Conservation (phyloP, 768 basidiomycete species). For the Lentinula aciculospora region DNA sequence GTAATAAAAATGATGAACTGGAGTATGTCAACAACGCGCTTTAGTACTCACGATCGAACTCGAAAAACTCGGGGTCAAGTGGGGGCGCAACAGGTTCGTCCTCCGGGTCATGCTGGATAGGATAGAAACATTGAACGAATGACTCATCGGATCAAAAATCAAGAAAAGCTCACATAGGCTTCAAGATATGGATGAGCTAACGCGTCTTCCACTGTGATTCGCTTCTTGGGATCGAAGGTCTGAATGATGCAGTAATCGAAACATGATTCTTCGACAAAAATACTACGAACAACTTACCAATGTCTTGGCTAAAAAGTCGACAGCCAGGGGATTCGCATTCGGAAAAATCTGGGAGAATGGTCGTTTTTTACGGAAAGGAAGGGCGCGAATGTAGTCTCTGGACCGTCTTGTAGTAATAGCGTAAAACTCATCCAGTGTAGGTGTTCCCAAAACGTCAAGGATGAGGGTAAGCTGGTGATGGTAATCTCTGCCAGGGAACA, state of each 20-base stretch:
- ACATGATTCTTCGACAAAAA: neutral
- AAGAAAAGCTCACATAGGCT: slow-evolving; percentile 66
- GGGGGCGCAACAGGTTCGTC: slow-evolving; percentile 96
- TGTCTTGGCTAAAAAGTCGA: slow-evolving; percentile 73
- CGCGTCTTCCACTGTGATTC: slow-evolving; percentile 90
- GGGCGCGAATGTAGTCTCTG: slow-evolving; percentile 89
- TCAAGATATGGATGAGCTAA: slow-evolving; percentile 91
- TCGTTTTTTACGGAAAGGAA: slow-evolving; percentile 87
- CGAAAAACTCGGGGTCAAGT: slow-evolving; percentile 95
- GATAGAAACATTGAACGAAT: slow-evolving; percentile 9
- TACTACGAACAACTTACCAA: slow-evolving; percentile 40
- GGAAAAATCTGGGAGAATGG: slow-evolving; percentile 86
- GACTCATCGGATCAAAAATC: neutral
- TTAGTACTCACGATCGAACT: slow-evolving; percentile 77
- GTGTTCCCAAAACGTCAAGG: slow-evolving; percentile 94
- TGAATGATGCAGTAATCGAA: slow-evolving; percentile 18
- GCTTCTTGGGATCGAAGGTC: slow-evolving; percentile 98
- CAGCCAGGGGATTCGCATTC: slow-evolving; percentile 76
- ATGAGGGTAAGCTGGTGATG: slow-evolving; percentile 96
- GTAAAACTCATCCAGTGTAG: slow-evolving; percentile 96
- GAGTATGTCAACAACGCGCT: neutral
- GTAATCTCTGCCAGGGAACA: slow-evolving; percentile 96
- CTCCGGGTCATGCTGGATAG: slow-evolving; percentile 81
- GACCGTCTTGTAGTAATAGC: slow-evolving; percentile 90
- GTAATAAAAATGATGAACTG: slow-evolving; percentile 4